phyloP scores from a whole-genome alignment of 148 eudicot species.

The Polygonum maritimum region DNA sequence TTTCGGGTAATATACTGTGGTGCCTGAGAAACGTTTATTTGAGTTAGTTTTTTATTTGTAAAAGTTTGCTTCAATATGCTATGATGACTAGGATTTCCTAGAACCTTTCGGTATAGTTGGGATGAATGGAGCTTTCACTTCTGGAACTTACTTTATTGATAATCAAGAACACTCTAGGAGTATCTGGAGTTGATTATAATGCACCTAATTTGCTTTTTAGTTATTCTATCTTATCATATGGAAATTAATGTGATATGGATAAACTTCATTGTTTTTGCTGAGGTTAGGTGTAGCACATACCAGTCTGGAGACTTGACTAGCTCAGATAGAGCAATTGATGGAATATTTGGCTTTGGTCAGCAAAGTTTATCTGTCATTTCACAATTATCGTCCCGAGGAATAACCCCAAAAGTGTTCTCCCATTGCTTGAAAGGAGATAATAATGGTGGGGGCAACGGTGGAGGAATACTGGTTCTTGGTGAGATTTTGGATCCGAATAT shows the following conservation, averaged over 20 bases:
- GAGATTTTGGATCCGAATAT: slow-evolving; percentile 91
- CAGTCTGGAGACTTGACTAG: slow-evolving; percentile 83
- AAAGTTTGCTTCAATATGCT: neutral
- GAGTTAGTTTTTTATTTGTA: neutral
- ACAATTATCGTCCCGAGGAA: slow-evolving; percentile 73
- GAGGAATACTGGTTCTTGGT: slow-evolving; percentile 96
- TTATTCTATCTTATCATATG: neutral
- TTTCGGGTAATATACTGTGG: slow-evolving; percentile 53
- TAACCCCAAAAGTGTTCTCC: slow-evolving; percentile 90
- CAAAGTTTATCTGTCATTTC: slow-evolving; percentile 80
- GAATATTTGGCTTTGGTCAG: slow-evolving; percentile 94
- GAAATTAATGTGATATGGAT: neutral
- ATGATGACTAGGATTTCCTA: neutral
- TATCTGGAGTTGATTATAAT: neutral
- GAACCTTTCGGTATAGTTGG: neutral
- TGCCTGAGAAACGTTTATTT: neutral
- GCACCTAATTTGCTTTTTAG: neutral
- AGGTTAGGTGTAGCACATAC: slow-evolving; percentile 77
- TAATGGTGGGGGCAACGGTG: slow-evolving; percentile 52
- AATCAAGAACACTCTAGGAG: neutral
- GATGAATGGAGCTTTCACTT: neutral
- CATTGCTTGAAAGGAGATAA: slow-evolving; percentile 89
- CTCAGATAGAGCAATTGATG: slow-evolving; percentile 89
- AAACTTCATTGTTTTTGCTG: neutral
- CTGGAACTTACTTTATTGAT: neutral